A percentile compares a stretch with the other conserved stretches of the same genome.
Conservation (phyloP, 495 filamentous ascomycete genomes). For the Penicillium tannophilum region DNA sequence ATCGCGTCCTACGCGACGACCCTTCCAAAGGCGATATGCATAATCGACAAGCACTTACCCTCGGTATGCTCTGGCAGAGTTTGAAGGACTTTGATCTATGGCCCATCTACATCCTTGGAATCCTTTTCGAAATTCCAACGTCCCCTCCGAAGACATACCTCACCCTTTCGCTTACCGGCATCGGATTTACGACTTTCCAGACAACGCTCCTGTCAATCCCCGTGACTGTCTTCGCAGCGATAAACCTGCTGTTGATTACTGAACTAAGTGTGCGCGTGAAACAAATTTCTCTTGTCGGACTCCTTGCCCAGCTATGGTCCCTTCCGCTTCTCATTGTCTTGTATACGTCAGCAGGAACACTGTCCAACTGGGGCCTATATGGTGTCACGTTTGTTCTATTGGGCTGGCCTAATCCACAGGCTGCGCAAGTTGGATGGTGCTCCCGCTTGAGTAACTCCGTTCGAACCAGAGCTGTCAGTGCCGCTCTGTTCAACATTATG, state of each 20-base stretch:
- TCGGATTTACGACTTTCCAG: constrained; percentile 67
- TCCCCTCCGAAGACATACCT: constrained; percentile 55
- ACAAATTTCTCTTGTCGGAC: constrained; percentile 32
- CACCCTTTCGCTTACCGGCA: constrained; percentile 58
- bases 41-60: constrained; percentile 54
- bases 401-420: constrained; percentile 23
- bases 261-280: constrained; percentile 45
- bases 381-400: constrained; percentile 8
- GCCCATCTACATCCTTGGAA: constrained; percentile 54
- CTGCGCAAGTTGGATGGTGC: constrained; percentile 41
- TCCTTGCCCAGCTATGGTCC: constrained; percentile 59
- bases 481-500: constrained; percentile 58
- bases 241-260: constrained; percentile 47
- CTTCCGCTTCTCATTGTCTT: constrained; percentile 54
- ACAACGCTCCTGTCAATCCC: constrained; percentile 69
- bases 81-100: constrained; percentile 47
- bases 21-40: constrained; percentile 53
- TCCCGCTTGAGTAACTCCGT: constrained; percentile 60
- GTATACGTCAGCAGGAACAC: not conserved
- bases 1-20: constrained; percentile 69
- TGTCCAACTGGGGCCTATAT: constrained; percentile 13
- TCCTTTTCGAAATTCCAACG: constrained; percentile 54
- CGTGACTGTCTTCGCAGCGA: constrained; percentile 38
- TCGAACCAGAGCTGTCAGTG: constrained; percentile 56
- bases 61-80: constrained; percentile 43